Base-by-base conservation (phyloP, 2,329 filamentous ascomycete species). In the Aspergillus hortae region DNA sequence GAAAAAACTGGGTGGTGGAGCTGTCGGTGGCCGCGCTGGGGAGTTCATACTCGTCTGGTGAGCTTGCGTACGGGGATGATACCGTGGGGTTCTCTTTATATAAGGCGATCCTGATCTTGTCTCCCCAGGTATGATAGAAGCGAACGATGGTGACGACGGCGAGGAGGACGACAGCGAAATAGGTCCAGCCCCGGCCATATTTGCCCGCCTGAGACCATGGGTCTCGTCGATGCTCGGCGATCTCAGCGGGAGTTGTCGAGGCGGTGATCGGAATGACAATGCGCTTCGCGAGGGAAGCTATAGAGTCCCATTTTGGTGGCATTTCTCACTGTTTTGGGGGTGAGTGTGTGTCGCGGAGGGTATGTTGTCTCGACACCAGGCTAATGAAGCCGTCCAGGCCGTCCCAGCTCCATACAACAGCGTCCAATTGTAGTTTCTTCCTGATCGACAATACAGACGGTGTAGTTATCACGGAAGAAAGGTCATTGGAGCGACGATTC, bases 61-160 rank as follows among this genome's bases (percentile, higher is more conserved):
- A 80, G 17, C 72, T 74, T 59, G 71, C 84, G 80, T 44, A 48
- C 32, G 49, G 81, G 58, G 46, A 77, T 69, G 81, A 67, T 83
- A 85, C 80, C 65, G 89, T 80, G 62, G 89, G 80, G 67, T 90
- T 85, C 66, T 94, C 86, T 74, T 95, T 92, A 75, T 94, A 89
- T 54, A 94, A 83, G 56, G 90, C 92, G 60, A 92, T 89, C 60
- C 92, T 84, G 59, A 95, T 90, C 75, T 94, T 95, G 76, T 96
- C 92, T 62, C 92, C 90, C 87, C 90, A 96, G 61, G 88, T 86
- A 71, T 96, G 88, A 79, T 92, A 96, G 66, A 89, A 80, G 59
- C 90, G 85, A 66, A 92, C 77, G 10, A 87, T 64, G 10, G 88
- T 74, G 4, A 92, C 85, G 49, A 83, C 63, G 25, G 81, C 80